Percentiles rank a stretch among this genome's conserved stretches.
phyloP scores from a whole-genome alignment of 2,329 filamentous ascomycete species.

The Acarospora socialis region DNA sequence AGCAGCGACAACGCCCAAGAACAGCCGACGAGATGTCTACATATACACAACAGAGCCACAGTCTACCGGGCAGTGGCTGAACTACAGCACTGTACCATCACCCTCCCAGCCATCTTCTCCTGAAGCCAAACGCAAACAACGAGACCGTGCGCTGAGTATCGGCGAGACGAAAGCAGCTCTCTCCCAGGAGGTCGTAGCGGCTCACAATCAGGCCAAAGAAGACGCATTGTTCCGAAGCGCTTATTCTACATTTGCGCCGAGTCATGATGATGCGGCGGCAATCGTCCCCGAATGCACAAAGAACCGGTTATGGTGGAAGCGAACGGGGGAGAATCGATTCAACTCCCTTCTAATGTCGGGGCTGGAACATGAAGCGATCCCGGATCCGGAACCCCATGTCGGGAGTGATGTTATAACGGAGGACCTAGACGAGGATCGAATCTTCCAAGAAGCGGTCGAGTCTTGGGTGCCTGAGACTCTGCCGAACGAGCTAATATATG shows the following conservation, averaged over 20 bases:
- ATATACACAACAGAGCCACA: slow-evolving; percentile 10
- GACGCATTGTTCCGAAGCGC: slow-evolving; percentile 27
- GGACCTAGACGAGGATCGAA: slow-evolving; percentile 20
- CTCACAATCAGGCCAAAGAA: slow-evolving; percentile 16
- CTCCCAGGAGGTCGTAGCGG: slow-evolving; percentile 15
- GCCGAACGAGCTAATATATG: slow-evolving; percentile 14
- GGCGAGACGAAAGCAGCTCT: slow-evolving; percentile 19
- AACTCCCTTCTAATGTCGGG: slow-evolving; percentile 22
- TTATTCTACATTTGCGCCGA: slow-evolving; percentile 36
- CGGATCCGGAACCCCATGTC: slow-evolving; percentile 19
- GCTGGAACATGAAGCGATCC: slow-evolving; percentile 1
- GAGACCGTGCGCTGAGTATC: slow-evolving; percentile 14
- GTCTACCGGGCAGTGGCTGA: slow-evolving; percentile 13
- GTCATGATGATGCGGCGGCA: slow-evolving; percentile 30
- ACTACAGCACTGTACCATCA: slow-evolving; percentile 11
- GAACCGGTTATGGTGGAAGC: slow-evolving; percentile 32
- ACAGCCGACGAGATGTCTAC: slow-evolving; percentile 9
- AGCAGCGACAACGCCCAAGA: slow-evolving; percentile 16
- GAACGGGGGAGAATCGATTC: slow-evolving; percentile 26
- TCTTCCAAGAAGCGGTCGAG: slow-evolving; percentile 29
- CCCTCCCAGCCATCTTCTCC: slow-evolving; percentile 19
- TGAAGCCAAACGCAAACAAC: slow-evolving; percentile 24
- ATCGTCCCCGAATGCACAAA: slow-evolving; percentile 29
- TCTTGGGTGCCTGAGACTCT: slow-evolving; percentile 26
- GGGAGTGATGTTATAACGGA: slow-evolving; percentile 7